These are phyloP conservation scores for Mortierella sp. DNA, from an alignment of 371 early-diverging fungal genomes.

Conservation along the genomic window DNA sequence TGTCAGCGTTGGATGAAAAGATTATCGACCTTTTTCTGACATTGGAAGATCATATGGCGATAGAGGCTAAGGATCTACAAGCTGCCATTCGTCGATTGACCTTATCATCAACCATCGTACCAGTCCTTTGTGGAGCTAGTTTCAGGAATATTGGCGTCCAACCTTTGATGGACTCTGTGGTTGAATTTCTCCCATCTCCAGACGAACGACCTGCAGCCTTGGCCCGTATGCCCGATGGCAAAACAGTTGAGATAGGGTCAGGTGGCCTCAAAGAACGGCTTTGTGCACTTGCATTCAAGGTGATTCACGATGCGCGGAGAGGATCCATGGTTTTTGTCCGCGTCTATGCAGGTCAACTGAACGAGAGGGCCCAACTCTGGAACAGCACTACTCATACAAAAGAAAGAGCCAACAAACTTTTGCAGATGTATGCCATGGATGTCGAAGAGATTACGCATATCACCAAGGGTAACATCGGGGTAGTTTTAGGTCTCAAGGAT, in stretches of 20 bases:
- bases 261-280: conserved; percentile 66
- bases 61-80: conserved; percentile 72
- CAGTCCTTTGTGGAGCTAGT: conserved; percentile 93
- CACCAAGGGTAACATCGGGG: conserved; percentile 90
- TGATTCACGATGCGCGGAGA: conserved; percentile 84
- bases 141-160: conserved; percentile 94
- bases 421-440: conserved; percentile 94
- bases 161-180: conserved; percentile 90
- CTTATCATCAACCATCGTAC: conserved; percentile 74
- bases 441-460: conserved; percentile 87
- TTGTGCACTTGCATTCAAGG: conserved; percentile 95
- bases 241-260: conserved; percentile 51
- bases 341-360: conserved; percentile 89
- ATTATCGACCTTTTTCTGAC: conserved; percentile 89
- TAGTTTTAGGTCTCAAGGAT: conserved; percentile 87
- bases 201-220: conserved; percentile 74
- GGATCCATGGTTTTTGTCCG: conserved; percentile 95
- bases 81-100: conserved; percentile 82
- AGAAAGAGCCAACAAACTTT: conserved; percentile 88
- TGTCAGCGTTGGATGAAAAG: conserved; percentile 88
- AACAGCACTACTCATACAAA: conserved; percentile 75
- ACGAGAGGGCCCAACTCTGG: conserved; percentile 73
- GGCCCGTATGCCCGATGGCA: conserved; percentile 61
- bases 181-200: conserved; percentile 92
- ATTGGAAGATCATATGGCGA: conserved; percentile 74